Evolutionary conservation across 163 green algal genomes (phyloP), one percentile per base, ranked within the genome.

Genomic region (Scenedesmus sp.): DNA sequence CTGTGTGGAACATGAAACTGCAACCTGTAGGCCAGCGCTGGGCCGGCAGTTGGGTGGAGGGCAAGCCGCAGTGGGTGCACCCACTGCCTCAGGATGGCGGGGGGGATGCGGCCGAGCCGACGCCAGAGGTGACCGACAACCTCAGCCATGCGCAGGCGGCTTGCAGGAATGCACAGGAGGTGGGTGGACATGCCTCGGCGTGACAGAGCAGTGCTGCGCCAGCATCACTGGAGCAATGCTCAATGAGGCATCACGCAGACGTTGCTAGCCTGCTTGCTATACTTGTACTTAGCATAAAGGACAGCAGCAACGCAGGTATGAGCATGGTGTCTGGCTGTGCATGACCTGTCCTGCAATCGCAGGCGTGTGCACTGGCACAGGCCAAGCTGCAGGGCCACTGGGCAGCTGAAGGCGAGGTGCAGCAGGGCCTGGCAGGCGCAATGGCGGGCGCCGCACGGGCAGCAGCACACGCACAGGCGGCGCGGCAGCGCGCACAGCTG

Each of bases 11-110:
- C 33, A 6, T 3, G 1, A n/a, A 30, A 30, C 1, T 85, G 49
- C 18, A 7, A 33, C 59, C 4, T 40, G 20, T 88, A 95, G 94
- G 94, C 42, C 93, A 94, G 86, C 90, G 91, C 20, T 96, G 94
- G 92, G 94, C 94, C 78, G 95, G 95, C 20, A 84, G 93, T 72
- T 97, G 95, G 95, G 87, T 83, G 44, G 92, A 95, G 49, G 94
- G 95, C 33, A 95, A 95, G 89, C 93, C 93, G 16, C 92, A 91
- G 46, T 96, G 93, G 93, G 93, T 95, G 68, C 94, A 95, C 83
- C 87, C 90, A 20, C 87, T 96, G 13, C 59, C 82, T 22, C 82
- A 89, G 37, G 85, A 53, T 22, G 79, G 53, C 1, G 59, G 24
- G 6, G 24, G 12, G 26, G 51, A 61, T 12, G 65, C 33, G 61